Evolutionary conservation across 2,329 filamentous ascomycete genomes (phyloP), one percentile per base, ranked within the genome.

Genomic region (Pseudonectria buxi): DNA sequence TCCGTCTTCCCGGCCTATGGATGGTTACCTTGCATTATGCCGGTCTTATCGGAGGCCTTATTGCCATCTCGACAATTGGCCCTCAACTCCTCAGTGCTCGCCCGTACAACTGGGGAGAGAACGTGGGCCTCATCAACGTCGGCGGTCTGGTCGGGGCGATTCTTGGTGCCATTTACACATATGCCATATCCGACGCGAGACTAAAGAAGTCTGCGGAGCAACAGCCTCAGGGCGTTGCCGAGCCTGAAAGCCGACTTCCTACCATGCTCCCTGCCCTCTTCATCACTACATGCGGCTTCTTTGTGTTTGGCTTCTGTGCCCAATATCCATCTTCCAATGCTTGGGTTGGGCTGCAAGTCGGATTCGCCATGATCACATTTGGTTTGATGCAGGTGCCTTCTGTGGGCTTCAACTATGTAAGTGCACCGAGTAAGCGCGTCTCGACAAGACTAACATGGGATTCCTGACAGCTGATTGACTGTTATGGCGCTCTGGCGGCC

Each of bases 391-490:
- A 64, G 32, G 54, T 63, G n/a, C 60, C 62, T 1, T 58, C 57
- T 0, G 47, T 62, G 7, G 63, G 60, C 9, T 64, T 63, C 43
- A 59, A 53, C 41, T 65, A 64, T 35, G 61, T 64, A 34, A 59
- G 59, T 52, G 10, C n/a, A n/a, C n/a, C 12, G 2, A 24, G 2
- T 7, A 10, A 12, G 2, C 14, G 26, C n/a, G 10, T 11, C 24
- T 6, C n/a, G 4, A 14, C n/a, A 5, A 22, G 14, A 16, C 18
- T 18, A 12, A 10, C 14, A 12, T 15, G 24, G 24, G 26, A 22
- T 6, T 2, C 12, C 6, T 22, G 18, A n/a, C 36, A 69, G 65
- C 45, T 75, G 4, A 71, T 75, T 25, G 72, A 75, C 26, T 58
- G 68, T 0, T 75, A 75, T 43, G 53, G 57, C 1, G 50, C 58